Evolutionary conservation across 208 protist genomes (phyloP).

Genomic region (Leishmania guyanensis): DNA sequence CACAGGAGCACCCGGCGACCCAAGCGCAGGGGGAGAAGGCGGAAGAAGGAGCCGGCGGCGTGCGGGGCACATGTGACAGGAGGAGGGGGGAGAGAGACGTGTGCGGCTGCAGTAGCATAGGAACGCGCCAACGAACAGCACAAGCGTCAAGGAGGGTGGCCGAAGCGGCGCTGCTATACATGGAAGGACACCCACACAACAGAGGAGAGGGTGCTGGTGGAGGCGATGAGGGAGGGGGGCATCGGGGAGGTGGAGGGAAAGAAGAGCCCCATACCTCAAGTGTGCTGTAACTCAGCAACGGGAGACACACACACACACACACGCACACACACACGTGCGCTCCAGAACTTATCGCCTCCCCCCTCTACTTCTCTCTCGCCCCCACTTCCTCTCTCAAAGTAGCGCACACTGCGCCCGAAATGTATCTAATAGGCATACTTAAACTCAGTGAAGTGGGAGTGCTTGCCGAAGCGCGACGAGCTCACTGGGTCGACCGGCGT

Average conservation of each 20-base stretch:
- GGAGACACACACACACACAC: neutral
- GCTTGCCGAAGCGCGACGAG: constrained; percentile 69
- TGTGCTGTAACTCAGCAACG: neutral
- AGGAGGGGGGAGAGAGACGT: too few relatives aligned
- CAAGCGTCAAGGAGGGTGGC: neutral
- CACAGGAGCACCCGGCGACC: too few relatives aligned
- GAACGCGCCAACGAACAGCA: neutral
- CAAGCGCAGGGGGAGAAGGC: too few relatives aligned
- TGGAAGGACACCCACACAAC: neutral
- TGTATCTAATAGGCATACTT: constrained; percentile 61
- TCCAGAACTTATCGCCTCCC: neutral
- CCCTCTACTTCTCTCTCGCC: neutral
- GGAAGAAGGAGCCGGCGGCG: too few relatives aligned
- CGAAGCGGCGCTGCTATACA: neutral
- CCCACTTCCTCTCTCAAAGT: neutral
- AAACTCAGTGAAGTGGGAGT: constrained; percentile 82
- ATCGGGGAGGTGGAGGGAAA: neutral
- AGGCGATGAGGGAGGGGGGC: neutral
- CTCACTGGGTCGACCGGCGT: constrained; percentile 61
- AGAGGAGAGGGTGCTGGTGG: neutral
- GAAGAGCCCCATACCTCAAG: neutral
- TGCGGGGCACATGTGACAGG: too few relatives aligned
- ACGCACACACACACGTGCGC: neutral
- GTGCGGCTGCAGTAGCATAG: too few relatives aligned
- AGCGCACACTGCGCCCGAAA: neutral